These are phyloP conservation scores for Tolypocladium capitatum DNA, from an alignment of 2,329 filamentous ascomycete species.

Conservation along the genomic window DNA sequence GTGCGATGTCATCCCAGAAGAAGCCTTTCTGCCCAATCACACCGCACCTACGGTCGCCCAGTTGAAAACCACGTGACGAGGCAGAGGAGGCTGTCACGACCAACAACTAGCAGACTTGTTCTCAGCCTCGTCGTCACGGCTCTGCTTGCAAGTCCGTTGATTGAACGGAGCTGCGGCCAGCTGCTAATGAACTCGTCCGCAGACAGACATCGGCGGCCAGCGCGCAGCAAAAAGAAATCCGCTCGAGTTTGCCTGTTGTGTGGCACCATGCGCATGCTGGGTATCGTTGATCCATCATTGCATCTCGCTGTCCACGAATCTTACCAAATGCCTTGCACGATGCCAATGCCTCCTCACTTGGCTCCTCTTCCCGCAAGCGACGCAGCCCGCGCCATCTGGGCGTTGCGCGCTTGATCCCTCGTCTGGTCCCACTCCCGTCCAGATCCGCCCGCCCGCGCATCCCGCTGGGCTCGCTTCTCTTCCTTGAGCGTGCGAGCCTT, in stretches of 20 bases:
- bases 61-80: background rate
- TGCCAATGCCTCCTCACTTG: conserved; percentile 22
- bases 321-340: background rate
- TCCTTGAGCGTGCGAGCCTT: conserved; percentile 62
- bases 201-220: background rate
- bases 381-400: conserved; percentile 38
- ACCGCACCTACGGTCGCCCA: background rate
- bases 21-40: background rate
- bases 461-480: conserved; percentile 46
- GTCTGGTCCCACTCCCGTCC: conserved; percentile 44
- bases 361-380: conserved; percentile 44
- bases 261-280: background rate
- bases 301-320: background rate
- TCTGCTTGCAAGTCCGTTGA: background rate
- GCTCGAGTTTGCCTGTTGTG: background rate
- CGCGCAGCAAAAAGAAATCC: background rate
- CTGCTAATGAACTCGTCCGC: background rate
- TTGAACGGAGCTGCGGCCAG: background rate
- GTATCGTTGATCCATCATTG: background rate
- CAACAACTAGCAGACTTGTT: background rate
- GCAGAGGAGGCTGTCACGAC: background rate
- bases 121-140: background rate
- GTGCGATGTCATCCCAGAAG: background rate
- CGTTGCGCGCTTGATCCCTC: conserved; percentile 36
- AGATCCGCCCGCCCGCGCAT: conserved; percentile 36